Percentiles rank a stretch among this genome's conserved stretches.
Conservation (phyloP, 208 protist species). For the Porcisia deanei region DNA sequence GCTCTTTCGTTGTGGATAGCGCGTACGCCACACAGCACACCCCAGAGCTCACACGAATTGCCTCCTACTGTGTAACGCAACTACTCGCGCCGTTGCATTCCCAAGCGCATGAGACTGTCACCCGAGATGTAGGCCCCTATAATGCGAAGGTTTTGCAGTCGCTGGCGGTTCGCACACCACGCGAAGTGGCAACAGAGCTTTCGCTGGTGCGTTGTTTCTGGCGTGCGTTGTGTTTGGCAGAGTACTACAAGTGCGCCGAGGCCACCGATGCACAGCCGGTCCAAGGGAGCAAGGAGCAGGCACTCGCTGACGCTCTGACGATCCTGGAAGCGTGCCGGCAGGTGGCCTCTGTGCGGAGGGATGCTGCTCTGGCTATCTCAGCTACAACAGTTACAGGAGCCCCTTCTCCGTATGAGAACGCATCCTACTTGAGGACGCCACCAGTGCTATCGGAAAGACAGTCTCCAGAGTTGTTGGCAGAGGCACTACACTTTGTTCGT, state of each 20-base stretch:
- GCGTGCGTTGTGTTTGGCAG: slow-evolving; percentile 62
- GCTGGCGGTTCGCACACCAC: slow-evolving; percentile 20
- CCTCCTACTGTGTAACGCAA: slow-evolving; percentile 42
- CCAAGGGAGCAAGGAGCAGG: slow-evolving; percentile 36
- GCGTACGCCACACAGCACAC: slow-evolving; percentile 54
- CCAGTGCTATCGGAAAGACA: background rate
- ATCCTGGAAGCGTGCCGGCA: slow-evolving; percentile 35
- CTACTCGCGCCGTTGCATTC: slow-evolving; percentile 13
- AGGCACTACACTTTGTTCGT: slow-evolving; percentile 16
- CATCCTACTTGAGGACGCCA: background rate
- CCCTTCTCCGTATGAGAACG: background rate
- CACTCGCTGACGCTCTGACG: slow-evolving; percentile 31
- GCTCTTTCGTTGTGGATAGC: slow-evolving; percentile 64
- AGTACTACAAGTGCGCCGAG: slow-evolving; percentile 34
- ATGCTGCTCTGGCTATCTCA: background rate
- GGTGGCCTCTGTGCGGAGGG: slow-evolving; percentile 3
- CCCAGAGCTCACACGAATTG: slow-evolving; percentile 48
- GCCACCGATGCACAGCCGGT: background rate
- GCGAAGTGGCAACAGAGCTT: slow-evolving; percentile 45
- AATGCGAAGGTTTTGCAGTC: background rate
- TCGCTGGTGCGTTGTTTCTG: slow-evolving; percentile 66
- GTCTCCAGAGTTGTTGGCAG: slow-evolving; percentile 3
- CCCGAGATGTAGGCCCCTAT: background rate
- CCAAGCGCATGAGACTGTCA: background rate
- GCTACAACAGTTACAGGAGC: background rate